phyloP scores from a whole-genome alignment of 495 filamentous ascomycete genomes.

The Podospora tetraspora region DNA sequence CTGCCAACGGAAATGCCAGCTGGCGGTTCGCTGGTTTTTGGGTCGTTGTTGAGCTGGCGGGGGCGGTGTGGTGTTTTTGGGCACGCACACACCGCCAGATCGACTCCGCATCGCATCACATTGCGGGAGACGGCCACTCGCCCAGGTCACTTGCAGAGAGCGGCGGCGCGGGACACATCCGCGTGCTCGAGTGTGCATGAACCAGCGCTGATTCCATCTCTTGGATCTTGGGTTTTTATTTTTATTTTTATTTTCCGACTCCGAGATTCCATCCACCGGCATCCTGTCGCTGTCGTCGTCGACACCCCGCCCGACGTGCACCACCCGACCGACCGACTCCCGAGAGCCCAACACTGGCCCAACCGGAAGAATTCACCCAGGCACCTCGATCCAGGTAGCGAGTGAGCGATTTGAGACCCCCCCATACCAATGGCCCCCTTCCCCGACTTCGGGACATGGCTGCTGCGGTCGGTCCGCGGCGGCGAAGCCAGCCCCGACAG shows the following conservation, averaged over 20 bases:
- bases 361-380: neutral
- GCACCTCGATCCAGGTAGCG: neutral
- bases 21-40: neutral
- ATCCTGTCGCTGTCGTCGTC: neutral
- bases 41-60: neutral
- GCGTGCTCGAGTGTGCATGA: neutral
- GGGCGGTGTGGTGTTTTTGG: neutral
- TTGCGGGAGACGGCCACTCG: neutral
- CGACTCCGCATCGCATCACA: neutral
- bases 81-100: neutral
- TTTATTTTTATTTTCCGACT: neutral
- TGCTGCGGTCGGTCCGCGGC: constrained; percentile 23
- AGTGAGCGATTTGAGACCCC: neutral
- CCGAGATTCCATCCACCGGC: neutral
- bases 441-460: constrained; percentile 22
- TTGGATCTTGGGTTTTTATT: neutral
- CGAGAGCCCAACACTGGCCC: neutral
- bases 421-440: neutral
- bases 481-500: constrained; percentile 19
- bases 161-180: neutral
- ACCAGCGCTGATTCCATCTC: neutral
- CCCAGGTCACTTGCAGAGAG: too few relatives aligned
- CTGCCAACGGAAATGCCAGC: neutral
- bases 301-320: neutral
- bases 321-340: too few relatives aligned